Evolutionary conservation across 768 basidiomycete genomes (phyloP).

Genomic region (Boletellus ananiceps): DNA sequence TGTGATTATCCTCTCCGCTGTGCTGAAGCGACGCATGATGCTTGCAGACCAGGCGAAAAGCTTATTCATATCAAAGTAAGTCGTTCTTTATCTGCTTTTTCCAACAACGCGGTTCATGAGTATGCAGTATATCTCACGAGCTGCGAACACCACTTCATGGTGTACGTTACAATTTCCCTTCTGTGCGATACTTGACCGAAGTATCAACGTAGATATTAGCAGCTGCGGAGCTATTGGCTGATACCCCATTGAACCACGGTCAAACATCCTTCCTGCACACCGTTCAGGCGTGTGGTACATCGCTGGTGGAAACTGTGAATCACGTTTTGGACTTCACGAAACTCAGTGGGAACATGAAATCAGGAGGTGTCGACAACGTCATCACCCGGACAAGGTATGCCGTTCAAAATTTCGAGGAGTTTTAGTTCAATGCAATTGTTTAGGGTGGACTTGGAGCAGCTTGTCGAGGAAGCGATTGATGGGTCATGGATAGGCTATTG

Average conservation of each 20-base stretch:
- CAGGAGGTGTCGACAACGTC: slow-evolving; percentile 72
- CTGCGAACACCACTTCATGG: slow-evolving; percentile 90
- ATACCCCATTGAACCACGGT: slow-evolving; percentile 74
- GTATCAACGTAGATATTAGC: slow-evolving; percentile 62
- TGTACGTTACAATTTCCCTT: slow-evolving; percentile 36
- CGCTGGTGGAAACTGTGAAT: slow-evolving; percentile 93
- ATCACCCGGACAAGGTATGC: slow-evolving; percentile 64
- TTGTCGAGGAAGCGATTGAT: slow-evolving; percentile 87
- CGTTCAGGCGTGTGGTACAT: slow-evolving; percentile 92
- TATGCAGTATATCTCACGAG: slow-evolving; percentile 37
- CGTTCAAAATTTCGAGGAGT: background rate
- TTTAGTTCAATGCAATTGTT: background rate
- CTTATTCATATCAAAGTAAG: slow-evolving; percentile 86
- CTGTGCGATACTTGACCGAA: background rate
- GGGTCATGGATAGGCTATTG: slow-evolving; percentile 93
- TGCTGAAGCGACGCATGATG: slow-evolving; percentile 88
- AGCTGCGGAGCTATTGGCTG: slow-evolving; percentile 85
- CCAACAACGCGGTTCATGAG: background rate
- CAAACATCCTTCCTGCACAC: slow-evolving; percentile 89
- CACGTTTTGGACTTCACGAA: slow-evolving; percentile 97
- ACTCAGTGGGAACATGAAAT: slow-evolving; percentile 78
- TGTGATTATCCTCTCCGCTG: slow-evolving; percentile 90
- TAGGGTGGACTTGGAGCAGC: slow-evolving; percentile 71
- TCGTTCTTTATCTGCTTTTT: background rate
- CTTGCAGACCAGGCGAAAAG: slow-evolving; percentile 93